Evolutionary conservation across 805 yeast genomes (phyloP).

Genomic region (Kodamaea restingae): DNA sequence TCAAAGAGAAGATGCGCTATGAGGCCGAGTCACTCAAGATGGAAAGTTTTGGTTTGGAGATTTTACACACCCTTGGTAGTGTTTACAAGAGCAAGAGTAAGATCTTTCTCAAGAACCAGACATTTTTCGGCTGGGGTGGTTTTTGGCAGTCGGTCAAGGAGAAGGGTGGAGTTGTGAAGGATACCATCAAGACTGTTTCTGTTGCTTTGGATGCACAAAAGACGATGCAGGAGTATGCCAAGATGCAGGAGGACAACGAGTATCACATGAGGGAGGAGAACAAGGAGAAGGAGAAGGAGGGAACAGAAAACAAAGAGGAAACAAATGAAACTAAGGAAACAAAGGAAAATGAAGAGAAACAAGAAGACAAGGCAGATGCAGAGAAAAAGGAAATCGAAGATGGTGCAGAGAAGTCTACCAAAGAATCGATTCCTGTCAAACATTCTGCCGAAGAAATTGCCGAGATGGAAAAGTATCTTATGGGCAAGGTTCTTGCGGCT

Average conservation of each 20-base stretch:
- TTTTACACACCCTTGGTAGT: conserved; percentile 70
- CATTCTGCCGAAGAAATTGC: conserved; percentile 59
- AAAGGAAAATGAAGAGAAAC: conserved; percentile 12
- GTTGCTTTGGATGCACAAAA: conserved; percentile 76
- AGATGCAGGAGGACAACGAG: conserved; percentile 56
- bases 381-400: conserved; percentile 2
- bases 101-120: conserved; percentile 61
- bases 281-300: conserved; percentile 10
- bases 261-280: conserved; percentile 27
- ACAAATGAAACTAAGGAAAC: conserved; percentile 6
- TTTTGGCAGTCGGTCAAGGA: conserved; percentile 66
- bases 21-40: conserved; percentile 81
- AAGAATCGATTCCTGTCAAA: conserved; percentile 28
- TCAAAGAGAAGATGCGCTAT: conserved; percentile 59
- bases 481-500: conserved; percentile 77
- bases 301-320: conserved; percentile 11
- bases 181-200: conserved; percentile 65
- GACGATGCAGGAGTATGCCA: conserved; percentile 69
- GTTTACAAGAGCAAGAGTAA: conserved; percentile 63
- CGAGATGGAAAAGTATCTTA: conserved; percentile 65
- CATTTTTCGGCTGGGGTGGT: conserved; percentile 64
- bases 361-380: conserved; percentile 6
- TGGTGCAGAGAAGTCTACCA: background rate
- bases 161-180: conserved; percentile 68
- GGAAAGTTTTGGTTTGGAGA: conserved; percentile 84